Percentiles rank a stretch among this genome's conserved stretches.
Conservation (phyloP, 805 yeast species). For the Candida coleopterorum region DNA sequence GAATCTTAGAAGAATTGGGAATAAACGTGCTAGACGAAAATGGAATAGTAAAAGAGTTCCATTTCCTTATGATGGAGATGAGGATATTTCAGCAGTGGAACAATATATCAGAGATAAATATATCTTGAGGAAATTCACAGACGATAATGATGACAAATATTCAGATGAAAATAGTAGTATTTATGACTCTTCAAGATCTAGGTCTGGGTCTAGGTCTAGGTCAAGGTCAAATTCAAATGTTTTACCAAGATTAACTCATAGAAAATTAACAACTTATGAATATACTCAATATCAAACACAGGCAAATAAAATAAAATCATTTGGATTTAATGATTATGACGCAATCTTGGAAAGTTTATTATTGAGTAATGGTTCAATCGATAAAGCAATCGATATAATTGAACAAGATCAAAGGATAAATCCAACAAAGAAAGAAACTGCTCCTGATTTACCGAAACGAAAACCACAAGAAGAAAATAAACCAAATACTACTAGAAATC, state of each 20-base stretch:
- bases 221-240: slow-evolving; percentile 15
- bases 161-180: slow-evolving; percentile 4
- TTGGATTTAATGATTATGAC: slow-evolving; percentile 57
- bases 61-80: slow-evolving; percentile 74
- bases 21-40: slow-evolving; percentile 49
- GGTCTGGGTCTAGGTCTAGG: slow-evolving; percentile 13
- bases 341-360: slow-evolving; percentile 59
- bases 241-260: slow-evolving; percentile 42
- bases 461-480: slow-evolving; percentile 17
- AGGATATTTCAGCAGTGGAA: slow-evolving; percentile 49
- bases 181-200: neutral
- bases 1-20: slow-evolving; percentile 46
- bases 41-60: slow-evolving; percentile 72
- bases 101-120: slow-evolving; percentile 65
- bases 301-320: slow-evolving; percentile 39
- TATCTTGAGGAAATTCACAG: slow-evolving; percentile 53
- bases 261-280: slow-evolving; percentile 52
- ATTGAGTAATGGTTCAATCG: slow-evolving; percentile 54
- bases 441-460: slow-evolving; percentile 46
- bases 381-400: slow-evolving; percentile 55
- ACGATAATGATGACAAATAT: slow-evolving; percentile 34
- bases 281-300: slow-evolving; percentile 46
- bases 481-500: slow-evolving; percentile 2
- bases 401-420: slow-evolving; percentile 33
- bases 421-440: slow-evolving; percentile 35